Evolutionary conservation across 176 grass and related monocot species (phyloP), one percentile per base, ranked within the genome.

Genomic region (Dactylis glomerata): DNA sequence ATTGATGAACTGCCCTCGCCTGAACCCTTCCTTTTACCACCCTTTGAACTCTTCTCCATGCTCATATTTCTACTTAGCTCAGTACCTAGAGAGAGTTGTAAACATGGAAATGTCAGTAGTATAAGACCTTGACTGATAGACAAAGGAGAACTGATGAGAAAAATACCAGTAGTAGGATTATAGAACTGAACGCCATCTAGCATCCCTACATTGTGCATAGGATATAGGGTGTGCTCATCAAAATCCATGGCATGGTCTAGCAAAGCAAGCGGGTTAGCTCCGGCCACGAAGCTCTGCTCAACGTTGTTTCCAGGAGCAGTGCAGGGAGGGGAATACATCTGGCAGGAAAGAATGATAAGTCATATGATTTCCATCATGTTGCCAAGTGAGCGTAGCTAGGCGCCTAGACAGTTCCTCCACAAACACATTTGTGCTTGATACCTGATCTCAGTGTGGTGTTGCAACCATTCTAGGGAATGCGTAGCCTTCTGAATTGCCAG

Each of bases 181-280:
- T 81, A 85, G 73, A 81, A 47, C 47, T 87, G 68, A 73, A 49
- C 32, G 13, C 67, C 67, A 26, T 83, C 85, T 66, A 85, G 89
- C 73, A 90, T 30, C 75, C 71, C 61, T 61, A 62, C 78, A 76
- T 88, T 92, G 65, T 84, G 87, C 55, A 79, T 70, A 63, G 91
- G 76, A 54, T 90, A 88, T 72, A 67, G 63, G 66, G 37, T 79
- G 79, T 85, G 84, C 51, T 84, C 95, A 61, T 93, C 82, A 81
- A 97, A 97, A 81, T 92, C 85, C 88, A 93, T 91, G 68, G 73
- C 69, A 80, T 90, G 90, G 33, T 90, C 91, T 59, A 93, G 78
- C 31, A 83, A 71, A 57, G 81, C 41, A 68, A 89, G 86, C 19
- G 80, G 82, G 79, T 92, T 91, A 83, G 84, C 86, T 83, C 86